These are phyloP conservation scores for Kalaharituber pfeilii DNA, from an alignment of 2,329 filamentous ascomycete species.

Conservation along the genomic window DNA sequence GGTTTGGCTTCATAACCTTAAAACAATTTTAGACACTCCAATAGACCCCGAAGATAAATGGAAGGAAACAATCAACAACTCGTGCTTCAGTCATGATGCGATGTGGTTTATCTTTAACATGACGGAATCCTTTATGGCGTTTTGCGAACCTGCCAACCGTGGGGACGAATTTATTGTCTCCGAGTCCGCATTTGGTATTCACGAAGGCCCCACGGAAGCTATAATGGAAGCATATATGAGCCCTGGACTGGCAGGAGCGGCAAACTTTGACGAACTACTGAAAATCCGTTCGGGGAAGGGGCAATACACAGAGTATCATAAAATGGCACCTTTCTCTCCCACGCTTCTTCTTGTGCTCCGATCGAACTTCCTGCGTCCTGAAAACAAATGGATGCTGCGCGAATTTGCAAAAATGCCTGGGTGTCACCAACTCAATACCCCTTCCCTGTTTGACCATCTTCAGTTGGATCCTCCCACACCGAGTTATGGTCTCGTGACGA, in stretches of 20 bases:
- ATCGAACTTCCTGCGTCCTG: slow-evolving; percentile 2
- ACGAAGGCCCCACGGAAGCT: slow-evolving; percentile 4
- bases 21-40: slow-evolving; percentile 3
- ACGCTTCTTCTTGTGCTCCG: slow-evolving; percentile 8
- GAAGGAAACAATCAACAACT: background rate
- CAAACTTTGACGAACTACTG: background rate
- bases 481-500: background rate
- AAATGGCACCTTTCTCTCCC: slow-evolving; percentile 5
- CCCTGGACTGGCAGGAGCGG: background rate
- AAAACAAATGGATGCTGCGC: background rate
- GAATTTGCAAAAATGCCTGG: background rate
- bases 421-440: background rate
- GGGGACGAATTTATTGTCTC: slow-evolving; percentile 6
- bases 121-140: slow-evolving; percentile 2
- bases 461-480: background rate
- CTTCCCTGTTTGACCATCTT: slow-evolving; percentile 2
- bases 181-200: slow-evolving; percentile 6
- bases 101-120: slow-evolving; percentile 6
- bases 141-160: background rate
- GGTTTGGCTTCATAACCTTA: slow-evolving; percentile 6
- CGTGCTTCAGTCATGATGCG: slow-evolving; percentile 4
- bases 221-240: background rate
- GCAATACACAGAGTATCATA: slow-evolving; percentile 6
- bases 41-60: slow-evolving; percentile 5
- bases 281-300: background rate